Evolutionary conservation across 202 grass and related monocot species (phyloP).

Genomic region (Carex arenaria): DNA sequence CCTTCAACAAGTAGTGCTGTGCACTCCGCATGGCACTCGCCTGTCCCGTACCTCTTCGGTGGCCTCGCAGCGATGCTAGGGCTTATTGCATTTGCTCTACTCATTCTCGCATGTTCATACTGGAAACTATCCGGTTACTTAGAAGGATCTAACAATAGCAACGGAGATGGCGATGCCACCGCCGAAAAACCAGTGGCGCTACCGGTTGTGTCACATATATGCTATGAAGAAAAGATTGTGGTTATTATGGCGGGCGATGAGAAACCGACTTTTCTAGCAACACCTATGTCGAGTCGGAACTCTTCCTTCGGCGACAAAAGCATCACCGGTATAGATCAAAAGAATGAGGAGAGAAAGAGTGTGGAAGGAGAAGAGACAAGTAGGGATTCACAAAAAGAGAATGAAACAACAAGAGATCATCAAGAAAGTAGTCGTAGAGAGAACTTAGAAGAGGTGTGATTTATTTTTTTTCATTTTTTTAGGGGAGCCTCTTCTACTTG

Average conservation of each 20-base stretch:
- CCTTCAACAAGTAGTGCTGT: slow-evolving; percentile 21
- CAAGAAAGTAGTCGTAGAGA: slow-evolving; percentile 45
- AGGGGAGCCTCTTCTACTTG: slow-evolving; percentile 18
- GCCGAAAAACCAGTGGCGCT: slow-evolving; percentile 31
- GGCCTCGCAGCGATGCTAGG: slow-evolving; percentile 87
- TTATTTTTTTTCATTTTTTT: slow-evolving; percentile 23
- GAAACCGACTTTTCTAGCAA: slow-evolving; percentile 84
- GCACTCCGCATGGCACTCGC: slow-evolving; percentile 86
- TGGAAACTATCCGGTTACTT: slow-evolving; percentile 95
- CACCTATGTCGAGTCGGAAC: slow-evolving; percentile 73
- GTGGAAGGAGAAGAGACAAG: slow-evolving; percentile 26
- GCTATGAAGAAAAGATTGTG: slow-evolving; percentile 83
- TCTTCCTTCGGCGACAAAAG: slow-evolving; percentile 62
- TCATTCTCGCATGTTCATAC: slow-evolving; percentile 93
- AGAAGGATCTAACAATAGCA: slow-evolving; percentile 33
- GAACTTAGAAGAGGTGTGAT: slow-evolving; percentile 48
- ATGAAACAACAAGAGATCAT: slow-evolving; percentile 44
- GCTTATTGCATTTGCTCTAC: slow-evolving; percentile 81
- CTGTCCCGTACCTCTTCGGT: slow-evolving; percentile 90
- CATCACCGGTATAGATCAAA: background rate
- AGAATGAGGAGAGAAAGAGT: slow-evolving; percentile 31
- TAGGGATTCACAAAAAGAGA: slow-evolving; percentile 40
- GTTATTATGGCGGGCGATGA: slow-evolving; percentile 97
- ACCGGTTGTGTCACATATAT: slow-evolving; percentile 27
- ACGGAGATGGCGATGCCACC: slow-evolving; percentile 1